These are phyloP conservation scores for Staphylotrichum tortipilum DNA, from an alignment of 495 filamentous ascomycete genomes.

Conservation along the genomic window DNA sequence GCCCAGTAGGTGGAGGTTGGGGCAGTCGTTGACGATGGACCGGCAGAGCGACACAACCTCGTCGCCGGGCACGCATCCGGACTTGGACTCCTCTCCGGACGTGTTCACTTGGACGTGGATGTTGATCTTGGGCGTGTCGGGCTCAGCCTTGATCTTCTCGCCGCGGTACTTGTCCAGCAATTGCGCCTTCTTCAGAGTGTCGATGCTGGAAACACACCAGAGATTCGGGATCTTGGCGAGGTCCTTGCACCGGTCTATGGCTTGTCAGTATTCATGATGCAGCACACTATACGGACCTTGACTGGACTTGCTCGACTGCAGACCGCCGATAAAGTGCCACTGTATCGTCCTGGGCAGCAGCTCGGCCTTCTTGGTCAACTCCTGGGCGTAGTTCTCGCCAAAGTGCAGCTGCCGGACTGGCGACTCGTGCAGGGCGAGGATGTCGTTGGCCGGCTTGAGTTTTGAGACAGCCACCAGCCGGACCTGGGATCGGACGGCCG, in stretches of 20 bases:
- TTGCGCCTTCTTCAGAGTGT: slow-evolving; percentile 75
- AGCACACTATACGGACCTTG: too few relatives aligned
- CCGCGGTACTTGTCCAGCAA: slow-evolving; percentile 69
- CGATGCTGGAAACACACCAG: slow-evolving; percentile 88
- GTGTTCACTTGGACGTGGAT: slow-evolving; percentile 94
- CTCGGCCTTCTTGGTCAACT: slow-evolving; percentile 76
- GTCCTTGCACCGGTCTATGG: slow-evolving; percentile 73
- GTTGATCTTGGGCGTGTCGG: slow-evolving; percentile 44
- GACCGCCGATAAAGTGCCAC: slow-evolving; percentile 94
- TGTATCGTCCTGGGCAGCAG: slow-evolving; percentile 66
- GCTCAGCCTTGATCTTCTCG: slow-evolving; percentile 35
- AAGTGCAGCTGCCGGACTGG: slow-evolving; percentile 64
- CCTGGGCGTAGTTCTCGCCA: slow-evolving; percentile 95
- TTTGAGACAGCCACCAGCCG: slow-evolving; percentile 92
- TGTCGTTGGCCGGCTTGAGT: slow-evolving; percentile 80
- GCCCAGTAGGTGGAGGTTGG: slow-evolving; percentile 64
- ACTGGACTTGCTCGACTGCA: slow-evolving; percentile 58
- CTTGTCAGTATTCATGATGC: too few relatives aligned
- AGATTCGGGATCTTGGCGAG: slow-evolving; percentile 81
- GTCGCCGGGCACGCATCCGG: slow-evolving; percentile 59
- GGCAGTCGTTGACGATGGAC: slow-evolving; percentile 60
- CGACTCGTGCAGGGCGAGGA: slow-evolving; percentile 66
- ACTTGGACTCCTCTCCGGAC: slow-evolving; percentile 77
- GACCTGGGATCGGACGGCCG: slow-evolving; percentile 47
- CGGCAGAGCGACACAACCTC: slow-evolving; percentile 53